Base-by-base conservation (phyloP, 768 basidiomycete genomes). In the Leccinum pellstonianum region DNA sequence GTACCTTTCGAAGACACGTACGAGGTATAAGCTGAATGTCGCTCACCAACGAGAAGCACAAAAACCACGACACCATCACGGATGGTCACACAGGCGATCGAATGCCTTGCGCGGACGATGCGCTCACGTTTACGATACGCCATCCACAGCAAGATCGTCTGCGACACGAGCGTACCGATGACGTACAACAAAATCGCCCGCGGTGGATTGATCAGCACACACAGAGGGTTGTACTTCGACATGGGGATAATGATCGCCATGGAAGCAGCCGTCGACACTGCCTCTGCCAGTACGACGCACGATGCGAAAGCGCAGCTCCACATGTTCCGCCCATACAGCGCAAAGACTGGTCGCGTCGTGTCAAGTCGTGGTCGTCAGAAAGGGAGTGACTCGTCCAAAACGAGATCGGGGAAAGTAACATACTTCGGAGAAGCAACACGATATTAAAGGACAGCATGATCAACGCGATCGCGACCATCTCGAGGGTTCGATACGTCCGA, bases 361-460 rank as follows among this genome's bases (percentile, higher is more conserved):
- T 41, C 15, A 17, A 41, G 14, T 37, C 14, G 37, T 38, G 15
- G 15, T 8, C 29, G n/a, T 63, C 14, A 59, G 55, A 47, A 29
- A 3, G 41, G 8, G 12, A 17, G 57, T 3, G 14, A 47, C 41
- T 43, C 41, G 10, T 48, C 9, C 14, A 0, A 12, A 11, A 12
- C 7, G 54, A 23, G 29, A 1, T 25, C 4, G 17, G 2, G 17
- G 17, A n/a, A 33, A 53, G 14, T 17, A n/a, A 67, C 63, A 35
- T 49, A 70, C 70, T 65, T 59, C 70, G 62, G 43, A 72, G 56
- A 33, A 68, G 58, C 3, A 71, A 53, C 35, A 71, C 51, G 7
- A 25, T 5, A 29, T 71, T 64, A 1, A 72, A 62, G 8, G 54
- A 38, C 1, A 65, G 27, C 63, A 71, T 56, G 23, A 71, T 53